Conservation (phyloP, 1,284 basidiomycete species). For the Schizophyllum commune region DNA sequence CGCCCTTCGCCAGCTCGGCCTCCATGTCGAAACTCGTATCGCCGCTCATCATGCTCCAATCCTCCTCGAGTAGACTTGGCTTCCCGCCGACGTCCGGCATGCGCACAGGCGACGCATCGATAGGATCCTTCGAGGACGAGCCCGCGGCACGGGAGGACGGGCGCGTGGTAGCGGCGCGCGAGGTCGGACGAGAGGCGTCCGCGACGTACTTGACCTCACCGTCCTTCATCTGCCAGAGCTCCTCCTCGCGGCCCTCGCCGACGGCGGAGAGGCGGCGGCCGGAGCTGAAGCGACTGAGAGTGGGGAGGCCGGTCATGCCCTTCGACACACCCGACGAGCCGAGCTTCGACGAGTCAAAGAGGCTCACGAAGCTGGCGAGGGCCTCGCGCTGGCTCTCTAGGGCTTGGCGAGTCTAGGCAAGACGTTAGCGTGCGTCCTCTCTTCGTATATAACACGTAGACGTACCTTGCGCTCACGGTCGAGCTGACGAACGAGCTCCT, state of each 20-base stretch:
- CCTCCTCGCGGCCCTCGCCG: constrained; percentile 42
- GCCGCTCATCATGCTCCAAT: constrained; percentile 34
- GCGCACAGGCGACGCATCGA: constrained; percentile 41
- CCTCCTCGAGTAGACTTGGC: constrained; percentile 53
- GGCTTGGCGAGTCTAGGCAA: constrained; percentile 34
- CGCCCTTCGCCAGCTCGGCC: constrained; percentile 3
- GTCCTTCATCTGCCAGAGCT: constrained; percentile 38
- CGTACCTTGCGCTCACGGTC: constrained; percentile 16
- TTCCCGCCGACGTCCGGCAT: constrained; percentile 30
- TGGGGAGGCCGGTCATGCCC: constrained; percentile 23
- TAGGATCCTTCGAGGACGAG: constrained; percentile 19
- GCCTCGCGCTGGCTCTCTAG: constrained; percentile 71
- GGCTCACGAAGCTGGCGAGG: constrained; percentile 66
- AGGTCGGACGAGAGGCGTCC: constrained; percentile 1
- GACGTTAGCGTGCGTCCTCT: neutral
- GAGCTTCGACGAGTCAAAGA: constrained; percentile 64
- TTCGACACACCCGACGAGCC: constrained; percentile 13
- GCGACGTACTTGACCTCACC: constrained; percentile 18
- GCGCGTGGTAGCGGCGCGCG: constrained; percentile 4
- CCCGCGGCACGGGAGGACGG: constrained; percentile 10
- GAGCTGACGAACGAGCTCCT: too few species aligned
- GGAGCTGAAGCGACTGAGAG: constrained; percentile 26
- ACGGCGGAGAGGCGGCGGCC: constrained; percentile 22
- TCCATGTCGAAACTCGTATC: constrained; percentile 46
- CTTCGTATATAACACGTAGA: constrained; percentile 2